Conservation (phyloP, 2,329 filamentous ascomycete genomes). For the Cadophora luteo-olivacea region DNA sequence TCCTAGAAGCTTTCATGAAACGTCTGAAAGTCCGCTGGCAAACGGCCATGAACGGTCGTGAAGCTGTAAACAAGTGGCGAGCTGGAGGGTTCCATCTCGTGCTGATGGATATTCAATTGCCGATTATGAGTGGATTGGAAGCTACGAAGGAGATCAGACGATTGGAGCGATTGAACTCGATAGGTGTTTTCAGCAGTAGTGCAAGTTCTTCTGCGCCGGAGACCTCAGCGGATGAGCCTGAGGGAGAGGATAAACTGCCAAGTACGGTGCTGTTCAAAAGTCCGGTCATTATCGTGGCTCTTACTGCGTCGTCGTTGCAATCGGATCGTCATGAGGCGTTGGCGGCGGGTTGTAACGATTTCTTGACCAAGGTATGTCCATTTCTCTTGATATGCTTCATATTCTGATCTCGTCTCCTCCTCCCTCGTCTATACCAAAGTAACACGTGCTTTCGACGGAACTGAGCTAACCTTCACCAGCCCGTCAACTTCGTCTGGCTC, state of each 20-base stretch:
- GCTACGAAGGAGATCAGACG: constrained; percentile 94
- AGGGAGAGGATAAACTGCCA: constrained; percentile 72
- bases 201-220: constrained; percentile 61
- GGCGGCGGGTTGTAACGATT: constrained; percentile 96
- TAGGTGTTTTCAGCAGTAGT: constrained; percentile 85
- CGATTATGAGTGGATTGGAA: constrained; percentile 94
- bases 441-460: constrained; percentile 6
- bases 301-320: constrained; percentile 93
- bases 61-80: constrained; percentile 93
- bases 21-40: constrained; percentile 94
- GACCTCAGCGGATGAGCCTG: constrained; percentile 52
- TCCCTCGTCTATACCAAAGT: too few species aligned
- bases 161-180: constrained; percentile 87
- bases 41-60: constrained; percentile 93
- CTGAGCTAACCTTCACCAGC: constrained; percentile 57
- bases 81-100: constrained; percentile 93
- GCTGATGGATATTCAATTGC: constrained; percentile 97
- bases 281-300: constrained; percentile 95
- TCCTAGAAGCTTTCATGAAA: constrained; percentile 96
- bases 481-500: constrained; percentile 96
- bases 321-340: constrained; percentile 94
- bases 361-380: constrained; percentile 84
- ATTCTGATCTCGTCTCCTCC: neutral
- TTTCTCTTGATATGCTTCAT: neutral
- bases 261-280: constrained; percentile 84